Base-by-base conservation (phyloP, 345 rosid genomes). In the Jatropha curcas region DNA sequence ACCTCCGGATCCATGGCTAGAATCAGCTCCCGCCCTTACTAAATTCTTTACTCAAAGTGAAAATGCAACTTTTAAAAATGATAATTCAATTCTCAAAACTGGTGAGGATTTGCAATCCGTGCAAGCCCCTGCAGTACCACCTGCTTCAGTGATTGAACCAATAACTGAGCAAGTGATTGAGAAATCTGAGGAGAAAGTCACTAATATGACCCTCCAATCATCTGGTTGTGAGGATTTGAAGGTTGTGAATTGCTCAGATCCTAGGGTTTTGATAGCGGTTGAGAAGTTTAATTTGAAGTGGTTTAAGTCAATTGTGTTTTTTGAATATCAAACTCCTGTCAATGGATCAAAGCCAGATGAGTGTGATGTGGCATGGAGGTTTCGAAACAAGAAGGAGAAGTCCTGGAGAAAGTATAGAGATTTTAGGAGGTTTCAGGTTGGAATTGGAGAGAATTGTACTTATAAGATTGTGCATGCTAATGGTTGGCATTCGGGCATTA, bases 1-100 rank as follows among this genome's bases (percentile, higher is more conserved):
- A 74, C 99, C 99, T 4, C 97, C 94, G 71, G 97, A 92, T 86
- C 97, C 98, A 79, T 92, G 97, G 96, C 92, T 95, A 37, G 90
- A 95, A 69, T 89, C 98, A 7, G 96, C 98, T 71, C 97, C 97
- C 0, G 92, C 91, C 16, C 75, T 95, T 12, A 86, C 96, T 22
- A 88, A 84, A 60, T 88, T 95, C 78, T 85, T 92, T 72, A 87
- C 99, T 13, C 76, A 72, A 65, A 82, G 75, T 52, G 89, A 89
- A 68, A 91, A 92, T 68, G 96, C 96, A 65, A 91, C 98, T 74
- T 92, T 95, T 76, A 85, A 86, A 74, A 84, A 70, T 68, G 99
- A 95, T 76, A 78, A 80, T 27, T 88, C 98, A 0, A 71, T 88
- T 13, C 81, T 90, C 78, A 86, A 82, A 62, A 92, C 98, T 39